These are phyloP conservation scores for Tricladium varicosporioides DNA, from an alignment of 2,329 filamentous ascomycete genomes.

Conservation along the genomic window DNA sequence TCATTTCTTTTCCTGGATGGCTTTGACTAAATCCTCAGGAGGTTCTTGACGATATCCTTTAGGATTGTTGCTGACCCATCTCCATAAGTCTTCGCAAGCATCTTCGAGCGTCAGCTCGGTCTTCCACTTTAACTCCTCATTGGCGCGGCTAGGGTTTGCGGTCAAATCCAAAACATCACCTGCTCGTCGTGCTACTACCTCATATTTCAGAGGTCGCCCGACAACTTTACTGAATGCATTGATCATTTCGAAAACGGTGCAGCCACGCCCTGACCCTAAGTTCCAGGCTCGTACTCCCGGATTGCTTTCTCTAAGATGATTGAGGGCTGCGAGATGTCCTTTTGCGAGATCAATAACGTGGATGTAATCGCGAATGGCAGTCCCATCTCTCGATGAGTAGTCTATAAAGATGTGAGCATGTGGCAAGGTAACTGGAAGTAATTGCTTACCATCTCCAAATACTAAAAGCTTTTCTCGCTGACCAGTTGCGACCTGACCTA, in stretches of 20 bases:
- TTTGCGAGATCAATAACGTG: slow-evolving; percentile 87
- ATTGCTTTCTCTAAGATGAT: slow-evolving; percentile 79
- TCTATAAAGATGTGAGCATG: slow-evolving; percentile 52
- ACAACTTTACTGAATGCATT: slow-evolving; percentile 88
- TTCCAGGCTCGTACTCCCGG: slow-evolving; percentile 97
- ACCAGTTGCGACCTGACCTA: slow-evolving; percentile 94
- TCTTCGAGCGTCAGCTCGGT: slow-evolving; percentile 87
- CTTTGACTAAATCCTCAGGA: slow-evolving; percentile 75
- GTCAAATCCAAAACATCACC: slow-evolving; percentile 95
- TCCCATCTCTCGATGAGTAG: slow-evolving; percentile 87
- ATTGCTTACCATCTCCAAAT: slow-evolving; percentile 79
- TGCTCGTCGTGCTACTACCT: slow-evolving; percentile 76
- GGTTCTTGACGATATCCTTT: slow-evolving; percentile 90
- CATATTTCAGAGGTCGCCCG: slow-evolving; percentile 80
- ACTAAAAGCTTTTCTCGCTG: slow-evolving; percentile 92
- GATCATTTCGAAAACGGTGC: slow-evolving; percentile 96
- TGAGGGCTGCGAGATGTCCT: slow-evolving; percentile 84
- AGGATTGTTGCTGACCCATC: slow-evolving; percentile 96
- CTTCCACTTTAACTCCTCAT: slow-evolving; percentile 89
- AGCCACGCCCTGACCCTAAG: slow-evolving; percentile 88
- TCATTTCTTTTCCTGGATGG: slow-evolving; percentile 44
- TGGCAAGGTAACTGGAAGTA: slow-evolving; percentile 8
- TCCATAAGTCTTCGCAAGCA: slow-evolving; percentile 92
- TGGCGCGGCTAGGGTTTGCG: slow-evolving; percentile 83
- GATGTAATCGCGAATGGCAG: slow-evolving; percentile 96